These are phyloP conservation scores for Pulveroboletus ravenelii DNA, from an alignment of 768 basidiomycete species.

Conservation along the genomic window DNA sequence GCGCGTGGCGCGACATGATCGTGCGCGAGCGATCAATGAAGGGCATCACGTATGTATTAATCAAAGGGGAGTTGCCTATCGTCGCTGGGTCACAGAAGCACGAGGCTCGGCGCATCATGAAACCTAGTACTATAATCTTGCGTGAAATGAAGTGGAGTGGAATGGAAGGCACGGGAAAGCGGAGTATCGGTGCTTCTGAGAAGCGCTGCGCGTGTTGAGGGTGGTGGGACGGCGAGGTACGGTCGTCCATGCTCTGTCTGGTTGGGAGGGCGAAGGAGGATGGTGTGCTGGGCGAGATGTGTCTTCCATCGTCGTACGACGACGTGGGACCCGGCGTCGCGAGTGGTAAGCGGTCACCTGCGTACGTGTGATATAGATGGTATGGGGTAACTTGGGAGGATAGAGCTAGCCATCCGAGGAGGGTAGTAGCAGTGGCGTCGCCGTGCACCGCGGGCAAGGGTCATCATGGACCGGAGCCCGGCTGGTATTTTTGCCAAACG, in stretches of 20 bases:
- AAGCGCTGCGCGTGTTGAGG: not conserved
- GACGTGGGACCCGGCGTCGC: constrained; percentile 1
- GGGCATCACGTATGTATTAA: constrained; percentile 7
- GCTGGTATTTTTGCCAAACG: not conserved
- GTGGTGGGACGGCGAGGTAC: not conserved
- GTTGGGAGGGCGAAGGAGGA: too few species aligned
- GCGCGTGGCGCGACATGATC: not conserved
- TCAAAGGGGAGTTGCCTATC: not conserved
- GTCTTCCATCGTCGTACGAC: not conserved
- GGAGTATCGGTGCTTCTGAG: not conserved
- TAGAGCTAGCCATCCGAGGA: not conserved
- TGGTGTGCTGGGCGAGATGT: too few species aligned
- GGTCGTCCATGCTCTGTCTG: too few species aligned
- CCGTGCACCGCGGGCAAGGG: not conserved
- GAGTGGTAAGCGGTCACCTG: not conserved
- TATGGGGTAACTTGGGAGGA: not conserved
- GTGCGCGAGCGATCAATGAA: constrained; percentile 12
- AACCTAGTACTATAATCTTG: not conserved
- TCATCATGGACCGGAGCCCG: not conserved
- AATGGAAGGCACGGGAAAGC: constrained; percentile 8
- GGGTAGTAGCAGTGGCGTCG: not conserved
- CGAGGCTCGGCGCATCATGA: not conserved
- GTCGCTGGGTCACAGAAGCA: constrained; percentile 12
- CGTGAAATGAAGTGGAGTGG: constrained; percentile 10
- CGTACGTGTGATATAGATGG: too few species aligned